Conservation (phyloP, 441 rosid genomes). For the Erodium chrysanthum region DNA sequence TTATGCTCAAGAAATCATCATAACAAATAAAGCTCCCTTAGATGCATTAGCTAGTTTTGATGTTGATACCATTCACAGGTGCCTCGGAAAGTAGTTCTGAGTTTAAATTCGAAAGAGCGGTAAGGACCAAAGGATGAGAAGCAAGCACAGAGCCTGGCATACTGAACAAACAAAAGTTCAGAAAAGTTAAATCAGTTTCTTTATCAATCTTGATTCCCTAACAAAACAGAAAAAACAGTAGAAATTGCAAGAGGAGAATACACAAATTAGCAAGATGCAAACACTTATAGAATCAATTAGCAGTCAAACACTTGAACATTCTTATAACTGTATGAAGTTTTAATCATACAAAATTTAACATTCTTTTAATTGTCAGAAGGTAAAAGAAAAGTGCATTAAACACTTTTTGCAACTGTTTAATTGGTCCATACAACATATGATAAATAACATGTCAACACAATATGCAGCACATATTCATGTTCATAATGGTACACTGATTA, state of each 20-base stretch:
- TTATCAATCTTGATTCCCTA: too few relatives aligned
- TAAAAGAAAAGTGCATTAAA: neutral
- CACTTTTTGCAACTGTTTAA: neutral
- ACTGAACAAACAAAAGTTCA: conserved; percentile 44
- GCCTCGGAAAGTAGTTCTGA: conserved; percentile 91
- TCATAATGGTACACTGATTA: neutral
- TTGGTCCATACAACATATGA: neutral
- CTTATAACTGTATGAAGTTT: neutral
- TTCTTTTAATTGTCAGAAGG: neutral
- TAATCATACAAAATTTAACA: neutral
- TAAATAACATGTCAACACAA: neutral
- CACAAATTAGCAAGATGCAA: too few relatives aligned
- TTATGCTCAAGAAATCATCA: neutral
- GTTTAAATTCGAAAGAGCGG: conserved; percentile 86
- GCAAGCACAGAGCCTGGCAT: conserved; percentile 79
- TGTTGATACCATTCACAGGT: conserved; percentile 76
- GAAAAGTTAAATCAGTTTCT: conserved; percentile 3
- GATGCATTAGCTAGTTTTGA: conserved; percentile 17
- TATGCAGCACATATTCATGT: neutral
- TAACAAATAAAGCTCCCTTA: conserved; percentile 4
- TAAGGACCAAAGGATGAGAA: conserved; percentile 77
- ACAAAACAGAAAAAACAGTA: too few relatives aligned
- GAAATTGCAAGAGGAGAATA: too few relatives aligned
- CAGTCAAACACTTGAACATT: conserved; percentile 8
- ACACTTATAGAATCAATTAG: neutral